Evolutionary conservation across 306 rosid species (phyloP).

Genomic region (Sechiopsis laciniata): DNA sequence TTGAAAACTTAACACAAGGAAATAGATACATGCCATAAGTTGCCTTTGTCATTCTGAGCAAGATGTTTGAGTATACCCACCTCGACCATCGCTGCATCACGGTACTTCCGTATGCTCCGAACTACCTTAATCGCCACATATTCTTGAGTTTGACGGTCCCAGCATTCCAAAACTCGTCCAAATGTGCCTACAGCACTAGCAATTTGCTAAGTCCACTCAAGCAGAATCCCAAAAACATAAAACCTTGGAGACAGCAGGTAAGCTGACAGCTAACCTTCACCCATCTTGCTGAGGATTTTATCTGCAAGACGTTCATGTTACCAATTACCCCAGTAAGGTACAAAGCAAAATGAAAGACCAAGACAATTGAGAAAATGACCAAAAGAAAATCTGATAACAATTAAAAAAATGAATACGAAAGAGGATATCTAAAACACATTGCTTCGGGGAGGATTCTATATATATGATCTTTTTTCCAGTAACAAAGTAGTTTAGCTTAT

Average conservation of each 20-base stretch:
- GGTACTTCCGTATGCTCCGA: slow-evolving; percentile 78
- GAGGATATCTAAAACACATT: background rate
- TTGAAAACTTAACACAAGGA: background rate
- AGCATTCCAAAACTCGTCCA: slow-evolving; percentile 99
- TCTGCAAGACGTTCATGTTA: slow-evolving; percentile 40
- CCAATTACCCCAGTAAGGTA: background rate
- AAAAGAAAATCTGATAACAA: background rate
- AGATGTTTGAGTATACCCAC: slow-evolving; percentile 72
- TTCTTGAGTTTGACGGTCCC: slow-evolving; percentile 85
- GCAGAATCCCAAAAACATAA: slow-evolving; percentile 62
- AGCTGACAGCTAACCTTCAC: slow-evolving; percentile 99
- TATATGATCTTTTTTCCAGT: background rate
- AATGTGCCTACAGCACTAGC: slow-evolving; percentile 99
- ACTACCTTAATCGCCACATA: slow-evolving; percentile 87
- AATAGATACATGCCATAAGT: slow-evolving; percentile 43
- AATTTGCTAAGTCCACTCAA: slow-evolving; percentile 80
- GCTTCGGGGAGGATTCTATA: background rate
- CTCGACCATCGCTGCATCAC: slow-evolving; percentile 94
- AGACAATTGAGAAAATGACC: background rate
- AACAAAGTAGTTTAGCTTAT: background rate
- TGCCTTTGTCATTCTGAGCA: slow-evolving; percentile 51
- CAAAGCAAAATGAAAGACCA: background rate
- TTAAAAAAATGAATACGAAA: background rate
- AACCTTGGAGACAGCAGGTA: slow-evolving; percentile 72
- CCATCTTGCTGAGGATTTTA: slow-evolving; percentile 92